Percentiles rank a stretch among this genome's conserved stretches.
phyloP scores from a whole-genome alignment of 1,284 basidiomycete genomes.

The Rhodotorula sp. region DNA sequence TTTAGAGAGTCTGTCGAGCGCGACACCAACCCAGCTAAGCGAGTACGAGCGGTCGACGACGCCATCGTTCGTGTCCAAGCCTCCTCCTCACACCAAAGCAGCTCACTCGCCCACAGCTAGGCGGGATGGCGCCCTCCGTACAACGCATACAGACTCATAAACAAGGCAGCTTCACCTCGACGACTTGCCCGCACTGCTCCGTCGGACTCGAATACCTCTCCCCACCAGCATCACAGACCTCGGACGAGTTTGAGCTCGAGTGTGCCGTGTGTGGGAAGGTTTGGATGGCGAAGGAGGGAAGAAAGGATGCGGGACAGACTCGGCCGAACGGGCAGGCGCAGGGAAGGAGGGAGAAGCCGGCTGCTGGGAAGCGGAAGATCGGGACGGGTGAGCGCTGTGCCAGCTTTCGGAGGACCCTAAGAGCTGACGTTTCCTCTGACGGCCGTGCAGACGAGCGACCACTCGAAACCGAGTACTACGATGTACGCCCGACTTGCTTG shows the following conservation, averaged over 20 bases:
- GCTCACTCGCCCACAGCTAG: background rate
- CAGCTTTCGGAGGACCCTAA: slow-evolving; percentile 6
- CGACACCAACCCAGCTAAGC: background rate
- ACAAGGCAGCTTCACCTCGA: background rate
- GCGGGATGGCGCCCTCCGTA: no score
- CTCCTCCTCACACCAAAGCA: background rate
- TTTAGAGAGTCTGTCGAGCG: background rate
- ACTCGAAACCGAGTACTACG: slow-evolving; percentile 84
- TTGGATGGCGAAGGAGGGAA: slow-evolving; percentile 54
- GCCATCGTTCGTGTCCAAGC: background rate
- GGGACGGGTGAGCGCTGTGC: slow-evolving; percentile 45
- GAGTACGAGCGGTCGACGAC: background rate
- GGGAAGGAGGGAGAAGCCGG: background rate
- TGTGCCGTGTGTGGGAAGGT: slow-evolving; percentile 55
- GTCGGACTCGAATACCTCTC: slow-evolving; percentile 69
- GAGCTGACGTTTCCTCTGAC: slow-evolving; percentile 58
- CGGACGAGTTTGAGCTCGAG: slow-evolving; percentile 54
- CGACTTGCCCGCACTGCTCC: slow-evolving; percentile 61
- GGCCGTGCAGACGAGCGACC: slow-evolving; percentile 85
- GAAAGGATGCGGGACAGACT: background rate
- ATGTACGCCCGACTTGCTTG: slow-evolving; percentile 42
- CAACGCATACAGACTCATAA: slow-evolving; percentile 14
- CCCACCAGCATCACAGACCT: slow-evolving; percentile 64
- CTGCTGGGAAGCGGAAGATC: slow-evolving; percentile 39
- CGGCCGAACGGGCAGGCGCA: slow-evolving; percentile 31